Percentiles rank a stretch among this genome's conserved stretches.
Conservation (phyloP, 305 asterid species). For the Fraxinus xanthoxyloides region DNA sequence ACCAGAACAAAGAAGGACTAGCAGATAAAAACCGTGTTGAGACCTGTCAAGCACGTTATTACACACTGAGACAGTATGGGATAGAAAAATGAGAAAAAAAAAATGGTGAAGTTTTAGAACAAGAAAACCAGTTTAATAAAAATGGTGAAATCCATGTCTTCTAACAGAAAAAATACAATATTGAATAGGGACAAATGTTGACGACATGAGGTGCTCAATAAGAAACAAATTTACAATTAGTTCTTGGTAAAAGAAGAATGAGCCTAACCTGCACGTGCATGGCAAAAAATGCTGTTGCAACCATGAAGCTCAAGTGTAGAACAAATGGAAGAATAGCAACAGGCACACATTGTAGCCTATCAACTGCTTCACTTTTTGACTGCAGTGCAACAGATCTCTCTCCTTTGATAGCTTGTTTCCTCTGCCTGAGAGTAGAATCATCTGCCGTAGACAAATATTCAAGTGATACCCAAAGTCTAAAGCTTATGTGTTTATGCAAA, state of each 20-base stretch:
- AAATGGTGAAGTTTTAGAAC: background rate
- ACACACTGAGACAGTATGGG: background rate
- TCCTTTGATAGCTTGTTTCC: conserved; percentile 34
- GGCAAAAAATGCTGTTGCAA: conserved; percentile 77
- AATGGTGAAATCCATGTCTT: background rate
- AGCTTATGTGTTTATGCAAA: background rate
- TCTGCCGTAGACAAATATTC: conserved; percentile 26
- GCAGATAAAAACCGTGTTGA: conserved; percentile 84
- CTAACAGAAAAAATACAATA: background rate
- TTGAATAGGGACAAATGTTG: background rate
- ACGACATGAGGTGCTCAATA: background rate
- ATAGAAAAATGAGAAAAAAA: background rate
- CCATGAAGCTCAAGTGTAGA: conserved; percentile 82
- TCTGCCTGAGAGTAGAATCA: conserved; percentile 35
- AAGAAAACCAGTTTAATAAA: conserved; percentile 2
- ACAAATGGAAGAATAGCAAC: conserved; percentile 66
- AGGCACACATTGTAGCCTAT: conserved; percentile 36
- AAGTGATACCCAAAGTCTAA: conserved; percentile 15
- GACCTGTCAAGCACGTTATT: conserved; percentile 42
- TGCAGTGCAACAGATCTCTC: conserved; percentile 28
- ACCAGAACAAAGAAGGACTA: conserved; percentile 68
- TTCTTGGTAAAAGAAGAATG: conserved; percentile 8
- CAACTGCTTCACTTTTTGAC: conserved; percentile 32
- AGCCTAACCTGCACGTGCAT: conserved; percentile 90
- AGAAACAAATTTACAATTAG: background rate